Evolutionary conservation across 805 yeast genomes (phyloP).

Genomic region (Candida incommunis): DNA sequence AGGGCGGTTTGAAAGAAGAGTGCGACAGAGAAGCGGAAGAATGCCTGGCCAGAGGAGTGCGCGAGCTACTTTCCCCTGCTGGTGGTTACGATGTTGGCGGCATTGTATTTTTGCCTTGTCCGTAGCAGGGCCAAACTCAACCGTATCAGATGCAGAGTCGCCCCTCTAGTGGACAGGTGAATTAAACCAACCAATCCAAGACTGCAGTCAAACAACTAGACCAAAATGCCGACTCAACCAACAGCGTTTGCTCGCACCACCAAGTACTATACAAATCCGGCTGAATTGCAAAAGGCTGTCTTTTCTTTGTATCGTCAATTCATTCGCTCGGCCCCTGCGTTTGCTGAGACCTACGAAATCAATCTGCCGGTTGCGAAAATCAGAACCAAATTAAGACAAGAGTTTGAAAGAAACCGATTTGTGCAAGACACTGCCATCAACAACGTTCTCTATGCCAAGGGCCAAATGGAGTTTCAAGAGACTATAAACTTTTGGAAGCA

Average conservation of each 20-base stretch:
- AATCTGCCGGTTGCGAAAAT: constrained; percentile 60
- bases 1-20: too few species aligned
- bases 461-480: constrained; percentile 86
- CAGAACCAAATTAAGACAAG: constrained; percentile 76
- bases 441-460: constrained; percentile 63
- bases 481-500: constrained; percentile 84
- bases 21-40: too few species aligned
- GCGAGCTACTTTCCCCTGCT: too few species aligned
- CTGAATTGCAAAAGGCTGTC: constrained; percentile 50
- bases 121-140: too few species aligned
- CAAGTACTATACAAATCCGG: constrained; percentile 43
- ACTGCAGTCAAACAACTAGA: too few species aligned
- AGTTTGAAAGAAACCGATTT: constrained; percentile 73
- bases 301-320: constrained; percentile 61
- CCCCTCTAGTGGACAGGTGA: too few species aligned
- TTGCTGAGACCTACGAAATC: constrained; percentile 30
- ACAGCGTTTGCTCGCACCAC: constrained; percentile 80
- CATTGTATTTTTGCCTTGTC: too few species aligned
- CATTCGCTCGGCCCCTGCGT: constrained; percentile 29
- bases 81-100: too few species aligned
- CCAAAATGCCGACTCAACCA: constrained; percentile 45
- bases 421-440: constrained; percentile 50
- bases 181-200: too few species aligned
- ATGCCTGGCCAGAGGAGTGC: too few species aligned
- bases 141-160: too few species aligned